Evolutionary conservation across 2,329 filamentous ascomycete genomes (phyloP).

Genomic region (Monilinia fructicola): DNA sequence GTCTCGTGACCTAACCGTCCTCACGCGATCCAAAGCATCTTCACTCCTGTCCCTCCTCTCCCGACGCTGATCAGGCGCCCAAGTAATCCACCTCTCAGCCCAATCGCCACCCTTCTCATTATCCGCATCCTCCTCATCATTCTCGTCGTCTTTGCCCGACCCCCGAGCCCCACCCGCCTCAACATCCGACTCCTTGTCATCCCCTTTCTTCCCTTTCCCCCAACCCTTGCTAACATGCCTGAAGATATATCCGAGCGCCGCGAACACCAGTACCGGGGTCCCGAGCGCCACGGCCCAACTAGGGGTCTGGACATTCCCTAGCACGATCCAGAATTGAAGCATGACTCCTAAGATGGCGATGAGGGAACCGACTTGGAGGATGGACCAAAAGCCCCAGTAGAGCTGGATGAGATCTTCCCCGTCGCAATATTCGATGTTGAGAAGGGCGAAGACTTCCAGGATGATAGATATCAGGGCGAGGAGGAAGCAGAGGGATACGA

Average conservation of each 20-base stretch:
- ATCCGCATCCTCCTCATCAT: not conserved
- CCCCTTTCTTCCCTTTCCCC: not conserved
- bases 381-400: slow-evolving; percentile 62
- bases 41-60: not conserved
- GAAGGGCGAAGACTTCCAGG: slow-evolving; percentile 51
- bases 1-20: not conserved
- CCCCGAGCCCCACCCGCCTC: not conserved
- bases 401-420: slow-evolving; percentile 59
- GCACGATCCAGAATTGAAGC: slow-evolving; percentile 51
- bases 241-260: slow-evolving; percentile 42
- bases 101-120: not conserved
- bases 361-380: slow-evolving; percentile 57
- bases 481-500: slow-evolving; percentile 48
- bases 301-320: slow-evolving; percentile 53
- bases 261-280: slow-evolving; percentile 60
- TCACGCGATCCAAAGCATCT: not conserved
- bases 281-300: slow-evolving; percentile 60
- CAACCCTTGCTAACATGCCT: slow-evolving; percentile 23
- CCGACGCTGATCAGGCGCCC: not conserved
- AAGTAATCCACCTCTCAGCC: slow-evolving; percentile 18
- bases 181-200: not conserved
- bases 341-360: slow-evolving; percentile 60
- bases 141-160: not conserved
- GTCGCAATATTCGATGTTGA: slow-evolving; percentile 53
- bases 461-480: slow-evolving; percentile 49